Evolutionary conservation across 202 grass and related monocot genomes (phyloP), one percentile per base, ranked within the genome.

Genomic region (Setaria italica): DNA sequence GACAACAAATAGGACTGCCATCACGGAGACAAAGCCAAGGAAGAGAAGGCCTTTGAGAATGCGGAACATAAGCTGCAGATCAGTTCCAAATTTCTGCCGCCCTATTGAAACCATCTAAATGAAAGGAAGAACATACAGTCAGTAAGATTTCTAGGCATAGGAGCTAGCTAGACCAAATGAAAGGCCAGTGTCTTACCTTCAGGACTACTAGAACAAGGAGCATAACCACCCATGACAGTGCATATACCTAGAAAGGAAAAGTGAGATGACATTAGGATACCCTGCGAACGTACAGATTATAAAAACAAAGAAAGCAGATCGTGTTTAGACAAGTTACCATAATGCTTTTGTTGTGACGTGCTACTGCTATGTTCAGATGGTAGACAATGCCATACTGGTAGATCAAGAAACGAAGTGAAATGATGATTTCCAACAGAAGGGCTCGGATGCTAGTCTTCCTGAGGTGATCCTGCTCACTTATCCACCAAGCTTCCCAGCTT

Each of bases 401-500:
- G 77, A 99, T 97, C 80, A 99, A 80, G 84, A 99, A 99, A 47
- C 97, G 94, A 72, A 99, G 90, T 25, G 94, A 77, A 72, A 99
- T 81, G 78, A 97, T 81, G 63, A 99, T 94, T 89, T 99, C 97
- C 67, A 99, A 87, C 19, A 99, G 4, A 37, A 90, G 92, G 32
- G 92, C 89, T n/a, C 94, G 89, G 46, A 94, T 82, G 78, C 92
- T 97, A 39, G 92, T 99, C 67, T 87, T 82, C 60, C 76, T 92
- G 72, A 99, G 89, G 81, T 99, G 94, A 3, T 85, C 97, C 46
- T 99, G 90, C 83, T 99, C 97, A 81, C 80, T 75, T 62, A 66
- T 51, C 97, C 97, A 99, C 97, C 97, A 99, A 20, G 97, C 94
- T 85, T 99, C 97, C 97, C 97, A 99, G 84, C 97, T 99, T 37